Evolutionary conservation across 2,329 filamentous ascomycete genomes (phyloP), one percentile per base, ranked within the genome.

Genomic region (Penicillium sp.): DNA sequence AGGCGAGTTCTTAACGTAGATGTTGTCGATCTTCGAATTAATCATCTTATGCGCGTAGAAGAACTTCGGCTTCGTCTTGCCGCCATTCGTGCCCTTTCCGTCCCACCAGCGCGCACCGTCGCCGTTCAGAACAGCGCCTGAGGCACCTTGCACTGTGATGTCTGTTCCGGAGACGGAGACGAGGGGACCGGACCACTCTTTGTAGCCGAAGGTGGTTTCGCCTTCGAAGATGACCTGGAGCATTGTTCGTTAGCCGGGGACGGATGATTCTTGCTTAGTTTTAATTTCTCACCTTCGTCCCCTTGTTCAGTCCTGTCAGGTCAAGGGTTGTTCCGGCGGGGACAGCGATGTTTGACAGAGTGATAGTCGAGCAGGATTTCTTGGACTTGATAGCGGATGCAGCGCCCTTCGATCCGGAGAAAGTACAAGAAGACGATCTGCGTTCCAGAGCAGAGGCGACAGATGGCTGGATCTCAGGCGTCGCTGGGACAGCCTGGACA

Each of bases 161-260:
- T 75, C 72, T 26, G 71, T 81, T 36, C 86, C 86, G 1, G 80
- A 81, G 58, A 88, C 75, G 27, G 79, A 79, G 62, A 89, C 77
- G 7, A 89, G 76, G 44, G 85, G 85, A 0, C 86, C 85, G 1
- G 67, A 67, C 85, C 85, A 88, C 61, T 86, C 81, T 54, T 82
- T 74, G 71, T 87, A 88, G 15, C 76, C 85, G 64, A 86, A 89
- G 43, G 80, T 83, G 15, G 85, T 88, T 15, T 76, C 83, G 27
- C 86, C 86, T 54, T 83, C 70, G 70, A 88, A 88, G 56, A 80
- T 82, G 55, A 87, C 78, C 69, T 75, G 34, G 4, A 3, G 2
- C 10, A 2, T 33, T 13, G 4, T 30, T 1, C 4, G 15, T 9
- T 32, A 21, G 34, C 27, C 32, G 27, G 34, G 30, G 5, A n/a